Percentiles rank a stretch among this genome's conserved stretches.
These are phyloP conservation scores for Dactylellina parvicollis DNA, from an alignment of 2,329 filamentous ascomycete genomes.

Conservation along the genomic window DNA sequence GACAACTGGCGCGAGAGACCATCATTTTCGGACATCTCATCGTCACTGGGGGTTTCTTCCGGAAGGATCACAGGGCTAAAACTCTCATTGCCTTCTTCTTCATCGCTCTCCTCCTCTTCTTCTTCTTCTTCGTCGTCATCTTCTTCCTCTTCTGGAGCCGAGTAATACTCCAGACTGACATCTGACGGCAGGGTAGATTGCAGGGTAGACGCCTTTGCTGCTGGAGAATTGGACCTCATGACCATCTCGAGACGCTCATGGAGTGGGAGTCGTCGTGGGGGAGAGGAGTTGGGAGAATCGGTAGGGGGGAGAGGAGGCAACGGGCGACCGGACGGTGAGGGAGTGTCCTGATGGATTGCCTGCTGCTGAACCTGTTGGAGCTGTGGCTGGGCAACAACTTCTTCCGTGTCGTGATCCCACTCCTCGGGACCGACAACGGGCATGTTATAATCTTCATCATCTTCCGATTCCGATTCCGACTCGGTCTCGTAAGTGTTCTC, in stretches of 20 bases:
- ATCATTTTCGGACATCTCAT: slow-evolving; percentile 47
- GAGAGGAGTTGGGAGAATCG: slow-evolving; percentile 17
- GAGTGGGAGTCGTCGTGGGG: slow-evolving; percentile 55
- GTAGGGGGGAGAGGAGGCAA: slow-evolving; percentile 84
- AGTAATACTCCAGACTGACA: slow-evolving; percentile 35
- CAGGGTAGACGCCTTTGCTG: slow-evolving; percentile 61
- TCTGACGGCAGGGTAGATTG: slow-evolving; percentile 41
- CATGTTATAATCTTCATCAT: slow-evolving; percentile 72
- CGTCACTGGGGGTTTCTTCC: slow-evolving; percentile 59
- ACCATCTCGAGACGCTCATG: slow-evolving; percentile 53
- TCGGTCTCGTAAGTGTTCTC: slow-evolving; percentile 85
- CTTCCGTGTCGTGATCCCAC: slow-evolving; percentile 67
- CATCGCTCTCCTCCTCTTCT: slow-evolving; percentile 40
- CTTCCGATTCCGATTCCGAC: slow-evolving; percentile 73
- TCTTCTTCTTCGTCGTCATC: slow-evolving; percentile 59
- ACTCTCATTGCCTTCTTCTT: slow-evolving; percentile 53
- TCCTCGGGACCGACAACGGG: slow-evolving; percentile 97
- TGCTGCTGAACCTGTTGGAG: slow-evolving; percentile 64
- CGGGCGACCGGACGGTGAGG: slow-evolving; percentile 68
- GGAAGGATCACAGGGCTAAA: slow-evolving; percentile 55
- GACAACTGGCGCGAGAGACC: slow-evolving; percentile 46
- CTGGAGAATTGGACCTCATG: slow-evolving; percentile 76
- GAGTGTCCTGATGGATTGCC: slow-evolving; percentile 20
- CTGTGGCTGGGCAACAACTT: slow-evolving; percentile 76
- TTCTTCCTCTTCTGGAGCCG: slow-evolving; percentile 65